Conservation (phyloP, 306 rosid genomes). For the Erythrophleum fordii region DNA sequence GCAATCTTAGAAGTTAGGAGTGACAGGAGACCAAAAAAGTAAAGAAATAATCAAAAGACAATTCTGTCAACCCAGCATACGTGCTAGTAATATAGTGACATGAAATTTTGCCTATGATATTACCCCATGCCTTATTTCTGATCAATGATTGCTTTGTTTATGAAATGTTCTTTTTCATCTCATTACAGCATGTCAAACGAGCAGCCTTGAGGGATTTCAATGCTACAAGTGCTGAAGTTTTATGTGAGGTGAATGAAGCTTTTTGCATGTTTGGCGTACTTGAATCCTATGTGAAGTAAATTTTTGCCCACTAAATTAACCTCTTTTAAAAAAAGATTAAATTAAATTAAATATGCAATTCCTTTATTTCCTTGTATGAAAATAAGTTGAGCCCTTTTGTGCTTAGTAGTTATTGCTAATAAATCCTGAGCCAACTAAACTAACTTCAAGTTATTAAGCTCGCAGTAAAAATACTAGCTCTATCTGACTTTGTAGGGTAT, state of each 20-base stretch:
- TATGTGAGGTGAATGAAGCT: constrained; percentile 70
- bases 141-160: background rate
- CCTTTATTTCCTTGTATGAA: background rate
- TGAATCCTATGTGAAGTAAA: background rate
- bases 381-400: background rate
- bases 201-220: constrained; percentile 68
- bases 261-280: constrained; percentile 9
- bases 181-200: constrained; percentile 82
- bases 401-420: background rate
- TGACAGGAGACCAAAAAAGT: background rate
- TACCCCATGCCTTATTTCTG: background rate
- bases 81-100: background rate
- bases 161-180: constrained; percentile 23
- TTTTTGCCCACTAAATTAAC: background rate
- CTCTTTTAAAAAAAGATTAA: too few species aligned
- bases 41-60: background rate
- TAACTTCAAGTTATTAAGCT: background rate
- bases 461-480: background rate
- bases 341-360: background rate
- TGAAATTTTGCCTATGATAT: background rate
- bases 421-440: background rate
- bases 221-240: constrained; percentile 86
- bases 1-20: background rate
- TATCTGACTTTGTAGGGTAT: background rate
- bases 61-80: background rate